Base-by-base conservation (phyloP, 2,329 filamentous ascomycete genomes). In the Curvularia eragrostidis region DNA sequence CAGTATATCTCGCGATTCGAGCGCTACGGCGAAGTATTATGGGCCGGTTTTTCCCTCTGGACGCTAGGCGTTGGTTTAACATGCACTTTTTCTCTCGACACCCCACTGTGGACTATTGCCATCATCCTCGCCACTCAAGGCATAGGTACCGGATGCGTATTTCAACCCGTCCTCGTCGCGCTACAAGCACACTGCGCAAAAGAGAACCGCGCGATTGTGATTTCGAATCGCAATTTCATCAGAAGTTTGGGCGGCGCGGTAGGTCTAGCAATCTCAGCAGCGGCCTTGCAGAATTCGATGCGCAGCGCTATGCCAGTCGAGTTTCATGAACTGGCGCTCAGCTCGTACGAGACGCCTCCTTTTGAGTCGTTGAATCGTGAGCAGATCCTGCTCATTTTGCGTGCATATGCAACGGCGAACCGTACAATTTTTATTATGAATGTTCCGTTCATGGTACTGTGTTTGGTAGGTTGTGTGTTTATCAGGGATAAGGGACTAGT, bases 151-250 rank as follows among this genome's bases (percentile, higher is more conserved):
- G 87, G 87, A 1, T 80, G 78, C 56, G 77, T 79, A 5, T 83
- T 84, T 60, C 82, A 84, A 57, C 82, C 82, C 8, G 34, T 51
- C n/a, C 53, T 59, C 19, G 34, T 48, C 18, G 56, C 56, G 79
- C 70, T 85, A 13, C 85, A 87, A 67, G 84, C 85, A 0, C 68
- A 72, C 36, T 66, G 64, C 21, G 77, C 79, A 1, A 85, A 85
- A 67, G 74, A 81, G 0, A 82, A 88, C 42, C 80, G 87, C 19
- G 87, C 87, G 0, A 83, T 89, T 1, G 82, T 87, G 19, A 88
- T 87, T 34, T 85, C 84, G 2, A 83, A 84, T 50, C 80, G 87
- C 1, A 89, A 89, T 63, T 89, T 89, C 67, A 79, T 88, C 58
- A 82, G 87, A 7, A 83, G 82, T 46, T 75, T 85, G 3, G 86